Conservation (phyloP, 352 stramenopile species). For the Salisapilia sapeloensis region DNA sequence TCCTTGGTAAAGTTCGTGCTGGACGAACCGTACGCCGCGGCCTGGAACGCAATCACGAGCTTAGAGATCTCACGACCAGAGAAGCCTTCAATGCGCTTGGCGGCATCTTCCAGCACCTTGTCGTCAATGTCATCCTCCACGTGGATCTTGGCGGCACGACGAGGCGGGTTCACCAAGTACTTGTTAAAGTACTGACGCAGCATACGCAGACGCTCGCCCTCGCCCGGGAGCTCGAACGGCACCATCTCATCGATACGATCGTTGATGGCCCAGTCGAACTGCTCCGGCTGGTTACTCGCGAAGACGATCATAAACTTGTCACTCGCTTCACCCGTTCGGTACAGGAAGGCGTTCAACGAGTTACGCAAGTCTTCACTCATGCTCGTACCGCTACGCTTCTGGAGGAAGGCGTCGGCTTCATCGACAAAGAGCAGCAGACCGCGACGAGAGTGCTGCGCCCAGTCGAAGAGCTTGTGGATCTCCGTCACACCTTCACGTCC, state of each 20-base stretch:
- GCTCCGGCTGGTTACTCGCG: constrained; percentile 96
- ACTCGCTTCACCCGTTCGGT: constrained; percentile 93
- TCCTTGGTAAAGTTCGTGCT: constrained; percentile 87
- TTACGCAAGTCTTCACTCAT: constrained; percentile 97
- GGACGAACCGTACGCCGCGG: constrained; percentile 91
- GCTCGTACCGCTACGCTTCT: constrained; percentile 88
- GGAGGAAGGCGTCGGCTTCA: constrained; percentile 98
- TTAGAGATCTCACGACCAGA: constrained; percentile 98
- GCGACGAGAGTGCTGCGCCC: constrained; percentile 89
- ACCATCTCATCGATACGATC: constrained; percentile 99
- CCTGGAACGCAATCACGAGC: constrained; percentile 98
- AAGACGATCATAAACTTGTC: constrained; percentile 99
- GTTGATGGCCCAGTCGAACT: constrained; percentile 98
- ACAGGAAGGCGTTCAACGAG: constrained; percentile 98
- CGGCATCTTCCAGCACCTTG: constrained; percentile 84
- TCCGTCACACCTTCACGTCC: constrained; percentile 95
- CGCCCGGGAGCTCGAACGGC: constrained; percentile 89
- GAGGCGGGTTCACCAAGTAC: constrained; percentile 88
- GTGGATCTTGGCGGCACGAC: constrained; percentile 81
- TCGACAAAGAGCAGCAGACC: constrained; percentile 98
- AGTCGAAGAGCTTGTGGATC: constrained; percentile 99
- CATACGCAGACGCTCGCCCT: constrained; percentile 92
- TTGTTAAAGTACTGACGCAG: constrained; percentile 97
- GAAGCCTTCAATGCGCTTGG: constrained; percentile 91
- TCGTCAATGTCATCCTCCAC: constrained; percentile 85